A percentile compares a stretch with the other conserved stretches of the same genome.
phyloP scores from a whole-genome alignment of 2,329 filamentous ascomycete species.

The Dactylella cylindrospora region DNA sequence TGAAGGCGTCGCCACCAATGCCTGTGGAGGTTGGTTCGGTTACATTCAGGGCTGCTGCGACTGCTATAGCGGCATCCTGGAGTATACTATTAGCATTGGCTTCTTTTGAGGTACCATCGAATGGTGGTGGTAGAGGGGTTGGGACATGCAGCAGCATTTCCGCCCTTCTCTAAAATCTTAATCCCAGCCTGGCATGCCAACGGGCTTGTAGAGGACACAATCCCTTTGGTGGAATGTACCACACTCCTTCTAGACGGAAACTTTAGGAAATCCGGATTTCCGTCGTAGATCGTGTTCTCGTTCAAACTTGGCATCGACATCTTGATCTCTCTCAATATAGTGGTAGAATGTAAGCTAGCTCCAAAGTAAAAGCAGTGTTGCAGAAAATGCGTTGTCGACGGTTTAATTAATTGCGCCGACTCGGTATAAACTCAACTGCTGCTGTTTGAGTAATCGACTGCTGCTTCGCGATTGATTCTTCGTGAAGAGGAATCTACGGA shows the following conservation, averaged over 20 bases:
- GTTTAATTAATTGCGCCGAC: not conserved
- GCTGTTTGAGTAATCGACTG: too few species aligned
- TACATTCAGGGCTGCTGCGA: conserved; percentile 87
- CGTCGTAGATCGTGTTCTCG: conserved; percentile 13
- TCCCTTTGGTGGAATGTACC: conserved; percentile 84
- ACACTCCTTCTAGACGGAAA: conserved; percentile 84
- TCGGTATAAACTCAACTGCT: too few species aligned
- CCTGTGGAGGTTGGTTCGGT: conserved; percentile 92
- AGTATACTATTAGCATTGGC: not conserved
- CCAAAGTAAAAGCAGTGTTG: not conserved
- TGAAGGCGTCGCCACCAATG: conserved; percentile 97
- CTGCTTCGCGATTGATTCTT: too few species aligned
- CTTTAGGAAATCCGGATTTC: conserved; percentile 58
- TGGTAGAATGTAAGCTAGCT: too few species aligned
- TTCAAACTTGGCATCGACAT: too few species aligned
- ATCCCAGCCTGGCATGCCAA: conserved; percentile 86
- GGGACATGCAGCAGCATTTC: conserved; percentile 81
- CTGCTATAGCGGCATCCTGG: conserved; percentile 92
- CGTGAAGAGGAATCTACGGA: too few species aligned
- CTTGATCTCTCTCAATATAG: too few species aligned
- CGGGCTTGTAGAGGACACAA: conserved; percentile 86
- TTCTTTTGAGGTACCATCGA: conserved; percentile 18
- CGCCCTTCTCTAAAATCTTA: conserved; percentile 78
- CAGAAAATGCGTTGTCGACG: conserved; percentile 22
- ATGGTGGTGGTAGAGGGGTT: not conserved